Base-by-base conservation (phyloP, 2,329 filamentous ascomycete species). In the Ophiostoma tasmaniense region DNA sequence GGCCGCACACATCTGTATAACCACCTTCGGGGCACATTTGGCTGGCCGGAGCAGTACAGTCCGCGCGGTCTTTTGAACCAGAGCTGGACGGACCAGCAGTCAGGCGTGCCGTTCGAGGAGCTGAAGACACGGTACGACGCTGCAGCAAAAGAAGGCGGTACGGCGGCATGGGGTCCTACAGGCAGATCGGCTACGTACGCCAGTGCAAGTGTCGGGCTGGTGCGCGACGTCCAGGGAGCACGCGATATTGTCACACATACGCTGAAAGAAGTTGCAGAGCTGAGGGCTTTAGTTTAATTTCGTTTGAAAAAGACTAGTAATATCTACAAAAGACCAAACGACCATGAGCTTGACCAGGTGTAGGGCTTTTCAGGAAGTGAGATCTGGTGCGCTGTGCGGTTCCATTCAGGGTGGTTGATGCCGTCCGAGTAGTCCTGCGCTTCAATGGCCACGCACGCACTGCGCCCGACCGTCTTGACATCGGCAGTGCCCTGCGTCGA, bases 1-100 rank as follows among this genome's bases (percentile, higher is more conserved):
- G 75, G 77, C 0, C 77, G 80, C n/a, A 81, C 81, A 0, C 77
- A 78, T 66, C 73, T 82, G 14, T 82, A 81, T 71, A 81, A 82
- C 69, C 79, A 81, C 22, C 73, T 82, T 5, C 75, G 81, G 1
- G 80, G 80, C 5, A 80, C 78, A 0, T 77, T 74, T 71, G 79
- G 79, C 1, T 83, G 81, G 81, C 81, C 81, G 0, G 75, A 76
- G 35, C 70, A 75, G 33, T 83, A 77, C 65, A 77, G 76, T n/a
- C 80, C 80, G 2, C 76, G 80, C 1, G 77, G 76, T 0, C 74
- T 82, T 3, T 73, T 78, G 30, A 82, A 81, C 70, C 64, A 78
- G 10, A 77, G 80, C 2, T 81, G 81, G 59, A 73, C 76, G 22
- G 79, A 79, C 70, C 80, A 80, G 67, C 70, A 77, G 0, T 75